phyloP scores from a whole-genome alignment of 306 rosid genomes.

The Cicer chorassanicum region DNA sequence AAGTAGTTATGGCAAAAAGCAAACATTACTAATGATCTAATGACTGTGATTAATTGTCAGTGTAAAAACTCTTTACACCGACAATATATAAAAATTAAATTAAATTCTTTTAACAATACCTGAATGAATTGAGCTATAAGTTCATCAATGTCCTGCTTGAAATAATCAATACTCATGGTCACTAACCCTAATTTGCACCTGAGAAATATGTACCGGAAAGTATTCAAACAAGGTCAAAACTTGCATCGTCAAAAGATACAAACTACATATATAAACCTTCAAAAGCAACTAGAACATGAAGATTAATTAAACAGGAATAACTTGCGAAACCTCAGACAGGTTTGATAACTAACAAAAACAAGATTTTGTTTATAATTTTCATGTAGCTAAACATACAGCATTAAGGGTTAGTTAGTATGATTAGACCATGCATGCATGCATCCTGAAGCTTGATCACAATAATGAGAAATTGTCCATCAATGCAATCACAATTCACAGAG shows the following conservation, averaged over 20 bases:
- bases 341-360: neutral
- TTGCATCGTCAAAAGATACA: constrained; percentile 2
- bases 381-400: too few species aligned
- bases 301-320: constrained; percentile 16
- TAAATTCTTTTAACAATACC: constrained; percentile 43
- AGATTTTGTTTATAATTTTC: too few species aligned
- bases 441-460: too few species aligned
- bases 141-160: constrained; percentile 77
- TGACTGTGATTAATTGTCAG: too few species aligned
- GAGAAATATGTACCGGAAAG: neutral
- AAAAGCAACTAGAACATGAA: constrained; percentile 30
- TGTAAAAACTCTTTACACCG: too few species aligned
- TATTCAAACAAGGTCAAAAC: constrained; percentile 5
- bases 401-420: too few species aligned
- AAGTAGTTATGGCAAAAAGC: too few species aligned
- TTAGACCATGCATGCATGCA: too few species aligned
- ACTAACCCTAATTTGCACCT: constrained; percentile 25
- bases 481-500: too few species aligned
- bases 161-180: constrained; percentile 56
- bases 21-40: too few species aligned
- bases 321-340: neutral
- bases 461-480: too few species aligned
- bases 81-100: too few species aligned
- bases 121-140: constrained; percentile 65
- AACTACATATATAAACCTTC: neutral